A percentile compares a stretch with the other conserved stretches of the same genome.
Conservation (phyloP, 2,329 filamentous ascomycete species). For the Trichoderma afroharzianum region DNA sequence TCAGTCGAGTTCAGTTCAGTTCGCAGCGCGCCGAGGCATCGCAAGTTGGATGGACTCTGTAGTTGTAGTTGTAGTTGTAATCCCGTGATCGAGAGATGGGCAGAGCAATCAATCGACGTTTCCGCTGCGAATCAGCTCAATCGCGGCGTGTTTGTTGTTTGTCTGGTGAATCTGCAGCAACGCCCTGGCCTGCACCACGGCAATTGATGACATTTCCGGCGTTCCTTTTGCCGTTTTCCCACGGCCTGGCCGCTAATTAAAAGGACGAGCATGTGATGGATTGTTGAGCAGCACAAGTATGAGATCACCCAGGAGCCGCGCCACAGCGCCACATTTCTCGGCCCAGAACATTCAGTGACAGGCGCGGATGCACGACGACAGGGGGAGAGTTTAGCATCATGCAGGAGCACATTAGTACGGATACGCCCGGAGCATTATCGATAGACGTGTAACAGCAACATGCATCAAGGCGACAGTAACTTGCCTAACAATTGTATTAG, state of each 20-base stretch:
- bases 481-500: not conserved
- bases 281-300: constrained; percentile 11
- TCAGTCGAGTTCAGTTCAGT: not conserved
- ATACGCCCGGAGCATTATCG: not conserved
- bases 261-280: constrained; percentile 17
- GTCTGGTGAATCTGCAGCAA: not conserved
- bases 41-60: not conserved
- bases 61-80: not conserved
- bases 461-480: not conserved
- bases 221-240: not conserved
- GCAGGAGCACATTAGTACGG: too few species aligned
- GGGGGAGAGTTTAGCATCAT: not conserved
- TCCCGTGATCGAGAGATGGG: not conserved
- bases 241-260: constrained; percentile 15
- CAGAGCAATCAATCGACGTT: too few species aligned
- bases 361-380: not conserved
- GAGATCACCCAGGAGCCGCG: constrained; percentile 9
- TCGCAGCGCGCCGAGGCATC: constrained; percentile 4
- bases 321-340: constrained; percentile 15
- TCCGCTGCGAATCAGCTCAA: not conserved
- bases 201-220: constrained; percentile 12
- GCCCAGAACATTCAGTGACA: not conserved
- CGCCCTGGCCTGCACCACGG: not conserved
- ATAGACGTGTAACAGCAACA: not conserved
- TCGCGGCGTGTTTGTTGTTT: not conserved